Evolutionary conservation across 805 yeast genomes (phyloP).

Genomic region (Teunomyces panamensis): DNA sequence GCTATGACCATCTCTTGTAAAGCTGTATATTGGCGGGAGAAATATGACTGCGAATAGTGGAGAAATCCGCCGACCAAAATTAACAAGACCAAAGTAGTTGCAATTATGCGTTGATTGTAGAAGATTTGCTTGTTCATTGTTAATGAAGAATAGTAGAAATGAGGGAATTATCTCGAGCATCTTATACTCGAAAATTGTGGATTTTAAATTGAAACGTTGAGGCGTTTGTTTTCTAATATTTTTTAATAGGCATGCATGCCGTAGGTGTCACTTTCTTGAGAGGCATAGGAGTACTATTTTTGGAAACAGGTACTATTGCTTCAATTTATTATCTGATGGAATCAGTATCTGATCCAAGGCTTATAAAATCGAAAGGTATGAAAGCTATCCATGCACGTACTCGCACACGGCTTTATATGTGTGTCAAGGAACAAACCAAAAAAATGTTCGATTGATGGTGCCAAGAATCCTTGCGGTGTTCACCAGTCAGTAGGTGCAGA

Average conservation of each 20-base stretch:
- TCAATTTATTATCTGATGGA: background rate
- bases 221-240: background rate
- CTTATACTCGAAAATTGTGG: background rate
- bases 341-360: background rate
- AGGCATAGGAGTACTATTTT: background rate
- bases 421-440: too few relatives aligned
- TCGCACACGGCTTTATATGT: too few relatives aligned
- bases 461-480: background rate
- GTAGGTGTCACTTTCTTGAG: background rate
- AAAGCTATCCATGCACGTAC: too few relatives aligned
- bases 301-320: background rate
- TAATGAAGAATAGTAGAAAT: background rate
- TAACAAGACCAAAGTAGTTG: background rate
- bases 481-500: background rate
- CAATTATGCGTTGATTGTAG: background rate
- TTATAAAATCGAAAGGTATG: too few relatives aligned
- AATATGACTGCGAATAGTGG: background rate
- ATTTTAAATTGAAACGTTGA: background rate
- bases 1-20: background rate
- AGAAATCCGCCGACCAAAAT: background rate
- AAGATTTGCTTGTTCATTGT: background rate
- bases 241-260: background rate
- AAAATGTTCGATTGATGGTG: background rate
- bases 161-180: background rate
- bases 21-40: background rate